Percentiles rank a stretch among this genome's conserved stretches.
Evolutionary conservation across 2,329 filamentous ascomycete species (phyloP).

Genomic region (Microdochium nivale): DNA sequence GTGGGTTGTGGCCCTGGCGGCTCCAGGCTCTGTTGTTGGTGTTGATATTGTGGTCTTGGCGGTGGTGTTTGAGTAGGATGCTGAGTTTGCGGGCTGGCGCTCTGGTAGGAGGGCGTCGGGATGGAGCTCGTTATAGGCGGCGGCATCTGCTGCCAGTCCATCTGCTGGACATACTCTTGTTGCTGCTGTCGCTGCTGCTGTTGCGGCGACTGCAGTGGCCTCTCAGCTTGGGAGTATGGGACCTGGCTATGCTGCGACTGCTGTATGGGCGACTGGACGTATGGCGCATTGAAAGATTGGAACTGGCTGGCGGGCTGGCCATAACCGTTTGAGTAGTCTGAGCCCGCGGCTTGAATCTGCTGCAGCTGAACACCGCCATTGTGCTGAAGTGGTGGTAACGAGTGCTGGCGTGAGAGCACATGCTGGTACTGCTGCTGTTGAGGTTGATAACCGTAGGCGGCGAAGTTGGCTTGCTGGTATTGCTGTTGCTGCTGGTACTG

Average conservation of each 20-base stretch:
- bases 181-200: slow-evolving; percentile 19
- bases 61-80: slow-evolving; percentile 5
- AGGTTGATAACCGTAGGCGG: slow-evolving; percentile 3
- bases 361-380: neutral
- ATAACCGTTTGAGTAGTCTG: neutral
- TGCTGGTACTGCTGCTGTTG: slow-evolving; percentile 10
- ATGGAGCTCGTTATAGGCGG: slow-evolving; percentile 14
- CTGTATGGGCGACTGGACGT: slow-evolving; percentile 16
- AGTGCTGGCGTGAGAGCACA: slow-evolving; percentile 9
- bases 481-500: slow-evolving; percentile 8
- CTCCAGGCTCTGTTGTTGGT: slow-evolving; percentile 8
- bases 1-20: slow-evolving; percentile 9
- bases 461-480: slow-evolving; percentile 14
- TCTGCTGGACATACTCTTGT: slow-evolving; percentile 20
- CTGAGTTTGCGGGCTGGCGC: slow-evolving; percentile 46
- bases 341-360: neutral
- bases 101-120: slow-evolving; percentile 21
- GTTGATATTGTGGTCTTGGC: slow-evolving; percentile 8
- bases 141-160: slow-evolving; percentile 15
- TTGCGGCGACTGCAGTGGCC: slow-evolving; percentile 25
- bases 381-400: slow-evolving; percentile 5
- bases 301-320: slow-evolving; percentile 9
- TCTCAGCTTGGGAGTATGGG: slow-evolving; percentile 21
- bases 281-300: slow-evolving; percentile 18
- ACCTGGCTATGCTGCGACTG: slow-evolving; percentile 10